Evolutionary conservation across 176 grass and related monocot species (phyloP).

Genomic region (Avena eriantha): DNA sequence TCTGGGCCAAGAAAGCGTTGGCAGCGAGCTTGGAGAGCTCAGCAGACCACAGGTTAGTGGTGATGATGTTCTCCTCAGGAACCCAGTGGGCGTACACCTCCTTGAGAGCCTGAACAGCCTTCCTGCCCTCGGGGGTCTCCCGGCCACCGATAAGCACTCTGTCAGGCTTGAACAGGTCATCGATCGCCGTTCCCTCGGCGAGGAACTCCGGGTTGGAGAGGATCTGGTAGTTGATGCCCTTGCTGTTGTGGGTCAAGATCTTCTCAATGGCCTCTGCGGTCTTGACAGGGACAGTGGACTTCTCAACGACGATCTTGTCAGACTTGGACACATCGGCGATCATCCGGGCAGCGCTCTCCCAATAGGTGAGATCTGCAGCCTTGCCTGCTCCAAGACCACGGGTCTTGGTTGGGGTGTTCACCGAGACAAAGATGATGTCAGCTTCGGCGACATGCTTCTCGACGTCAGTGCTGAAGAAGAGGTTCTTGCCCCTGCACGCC

Average conservation of each 20-base stretch:
- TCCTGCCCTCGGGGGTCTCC: slow-evolving; percentile 76
- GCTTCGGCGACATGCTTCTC: slow-evolving; percentile 80
- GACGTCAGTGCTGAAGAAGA: slow-evolving; percentile 90
- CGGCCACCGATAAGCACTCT: slow-evolving; percentile 83
- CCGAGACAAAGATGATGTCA: slow-evolving; percentile 86
- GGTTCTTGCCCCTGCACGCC: slow-evolving; percentile 77
- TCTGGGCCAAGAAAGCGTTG: slow-evolving; percentile 84
- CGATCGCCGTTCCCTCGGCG: slow-evolving; percentile 75
- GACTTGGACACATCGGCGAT: slow-evolving; percentile 86
- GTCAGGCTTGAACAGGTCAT: slow-evolving; percentile 79
- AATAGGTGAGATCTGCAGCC: slow-evolving; percentile 86
- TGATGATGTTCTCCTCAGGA: slow-evolving; percentile 83
- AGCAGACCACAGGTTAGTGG: slow-evolving; percentile 86
- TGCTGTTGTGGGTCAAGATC: slow-evolving; percentile 93
- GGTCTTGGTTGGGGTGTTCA: slow-evolving; percentile 90
- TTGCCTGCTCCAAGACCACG: slow-evolving; percentile 87
- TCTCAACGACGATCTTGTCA: slow-evolving; percentile 92
- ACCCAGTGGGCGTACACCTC: slow-evolving; percentile 87
- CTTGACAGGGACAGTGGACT: slow-evolving; percentile 91
- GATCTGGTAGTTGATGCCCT: slow-evolving; percentile 91
- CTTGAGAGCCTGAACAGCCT: slow-evolving; percentile 82
- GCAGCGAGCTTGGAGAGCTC: slow-evolving; percentile 87
- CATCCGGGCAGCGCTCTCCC: slow-evolving; percentile 89
- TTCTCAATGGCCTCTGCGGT: slow-evolving; percentile 91
- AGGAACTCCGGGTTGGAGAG: slow-evolving; percentile 93